Evolutionary conservation across 805 yeast genomes (phyloP), one percentile per base, ranked within the genome.

Genomic region (Candida silvatica): DNA sequence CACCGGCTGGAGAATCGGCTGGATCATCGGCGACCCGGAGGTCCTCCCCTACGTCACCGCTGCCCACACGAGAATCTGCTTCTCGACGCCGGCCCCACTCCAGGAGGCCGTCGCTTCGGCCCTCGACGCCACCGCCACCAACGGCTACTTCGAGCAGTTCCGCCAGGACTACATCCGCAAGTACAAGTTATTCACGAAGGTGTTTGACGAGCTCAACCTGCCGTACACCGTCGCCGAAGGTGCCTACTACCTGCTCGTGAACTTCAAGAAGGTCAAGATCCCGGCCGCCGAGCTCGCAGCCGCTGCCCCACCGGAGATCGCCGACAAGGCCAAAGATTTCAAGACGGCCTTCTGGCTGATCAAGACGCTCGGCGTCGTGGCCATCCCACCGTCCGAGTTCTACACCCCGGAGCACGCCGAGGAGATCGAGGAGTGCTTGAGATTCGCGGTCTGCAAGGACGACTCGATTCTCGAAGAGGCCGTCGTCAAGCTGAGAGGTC

Each of bases 1-100:
- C 29, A 92, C 98, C 9, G 98, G 98, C 36, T 92, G 97, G 97
- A 79, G 98, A 66, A 74, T 92, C 35, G 98, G 98, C 36, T 92
- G 95, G 94, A 70, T 90, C 26, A 78, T 88, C 42, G 97, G 96
- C 5, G 80, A 83, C 36, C 68, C 82, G n/a, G 83, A 81, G 20
- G 65, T 88, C 44, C 67, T 92, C 48, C 77, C 80, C 45, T 85
- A 83, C 52, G 94, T 79, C 4, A 69, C 86, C 5, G 72, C 82
- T 18, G 97, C 97, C 0, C 96, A 92, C 59, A 86, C 96, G 2
- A 74, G 98, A 59, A 90, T 92, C 48, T 86, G 95, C 52, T 92
- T 92, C 59, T 68, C 90, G 7, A 74, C 87, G 1, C 95, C 95
- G 30, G 77, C 94, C 14, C 97, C 97, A 8, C 64, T 85, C 43